These are phyloP conservation scores for Penicillium verrucosum DNA, from an alignment of 2,329 filamentous ascomycete species.

Conservation along the genomic window DNA sequence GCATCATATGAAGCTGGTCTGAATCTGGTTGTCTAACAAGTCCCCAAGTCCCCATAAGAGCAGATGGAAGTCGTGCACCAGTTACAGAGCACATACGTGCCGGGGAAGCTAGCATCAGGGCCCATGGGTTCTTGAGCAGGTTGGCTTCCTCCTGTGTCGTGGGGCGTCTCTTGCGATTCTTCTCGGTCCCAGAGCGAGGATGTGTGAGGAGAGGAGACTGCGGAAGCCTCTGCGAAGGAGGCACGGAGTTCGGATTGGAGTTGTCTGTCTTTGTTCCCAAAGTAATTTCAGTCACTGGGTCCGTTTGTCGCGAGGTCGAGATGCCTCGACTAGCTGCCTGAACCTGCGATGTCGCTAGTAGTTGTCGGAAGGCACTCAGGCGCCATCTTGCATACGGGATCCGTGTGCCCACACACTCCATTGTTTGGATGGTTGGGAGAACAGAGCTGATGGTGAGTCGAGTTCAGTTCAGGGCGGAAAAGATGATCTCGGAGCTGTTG, in stretches of 20 bases:
- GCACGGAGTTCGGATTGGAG: neutral
- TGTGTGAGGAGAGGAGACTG: slow-evolving; percentile 36
- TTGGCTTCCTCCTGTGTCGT: slow-evolving; percentile 25
- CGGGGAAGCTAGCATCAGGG: slow-evolving; percentile 38
- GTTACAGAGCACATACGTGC: slow-evolving; percentile 35
- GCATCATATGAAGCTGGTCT: slow-evolving; percentile 33
- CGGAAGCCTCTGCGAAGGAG: slow-evolving; percentile 34
- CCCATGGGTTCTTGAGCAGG: slow-evolving; percentile 42
- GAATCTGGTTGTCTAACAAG: slow-evolving; percentile 31
- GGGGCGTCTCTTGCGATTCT: slow-evolving; percentile 27
- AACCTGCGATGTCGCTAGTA: slow-evolving; percentile 8
- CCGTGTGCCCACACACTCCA: slow-evolving; percentile 27
- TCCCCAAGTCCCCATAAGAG: slow-evolving; percentile 36
- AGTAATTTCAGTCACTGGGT: neutral
- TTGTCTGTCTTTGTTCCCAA: neutral
- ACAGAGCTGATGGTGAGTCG: neutral
- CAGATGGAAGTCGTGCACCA: slow-evolving; percentile 32
- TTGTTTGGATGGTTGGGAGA: slow-evolving; percentile 8
- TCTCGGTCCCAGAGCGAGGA: slow-evolving; percentile 16
- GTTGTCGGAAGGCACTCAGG: slow-evolving; percentile 24
- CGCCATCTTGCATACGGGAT: slow-evolving; percentile 35
- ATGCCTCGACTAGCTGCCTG: slow-evolving; percentile 8
- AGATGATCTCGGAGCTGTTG: slow-evolving; percentile 7
- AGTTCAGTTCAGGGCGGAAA: slow-evolving; percentile 1
- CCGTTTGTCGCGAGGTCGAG: slow-evolving; percentile 9